Percentiles rank a stretch among this genome's conserved stretches.
These are phyloP conservation scores for Colletotrichum sp. DNA, from an alignment of 2,329 filamentous ascomycete genomes.

Conservation along the genomic window DNA sequence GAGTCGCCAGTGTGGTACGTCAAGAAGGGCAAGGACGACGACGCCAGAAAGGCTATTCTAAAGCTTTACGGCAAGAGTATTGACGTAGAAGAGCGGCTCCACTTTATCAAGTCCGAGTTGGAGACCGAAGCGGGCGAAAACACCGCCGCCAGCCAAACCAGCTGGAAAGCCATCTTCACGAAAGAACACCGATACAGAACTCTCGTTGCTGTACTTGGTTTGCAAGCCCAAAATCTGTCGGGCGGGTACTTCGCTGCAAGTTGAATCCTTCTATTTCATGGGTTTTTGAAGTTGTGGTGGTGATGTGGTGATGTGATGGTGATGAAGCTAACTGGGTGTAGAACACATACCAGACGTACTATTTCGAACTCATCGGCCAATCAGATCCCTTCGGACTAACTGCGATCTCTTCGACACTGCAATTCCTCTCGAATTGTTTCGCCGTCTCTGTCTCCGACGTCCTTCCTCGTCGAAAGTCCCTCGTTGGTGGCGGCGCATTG, in stretches of 20 bases:
- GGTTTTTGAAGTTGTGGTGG: not conserved
- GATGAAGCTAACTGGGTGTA: not conserved
- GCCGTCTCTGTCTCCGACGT: not conserved
- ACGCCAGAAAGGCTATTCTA: constrained; percentile 29
- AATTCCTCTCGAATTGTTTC: not conserved
- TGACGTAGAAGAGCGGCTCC: constrained; percentile 27
- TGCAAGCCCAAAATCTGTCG: constrained; percentile 33
- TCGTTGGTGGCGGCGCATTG: not conserved
- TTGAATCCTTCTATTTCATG: rapidly evolving
- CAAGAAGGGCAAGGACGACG: constrained; percentile 30
- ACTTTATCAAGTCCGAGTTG: constrained; percentile 30
- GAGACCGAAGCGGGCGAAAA: constrained; percentile 27
- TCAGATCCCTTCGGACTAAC: constrained; percentile 31
- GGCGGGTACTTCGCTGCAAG: constrained; percentile 30
- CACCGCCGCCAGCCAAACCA: constrained; percentile 29
- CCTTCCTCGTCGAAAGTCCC: not conserved
- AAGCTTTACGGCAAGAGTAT: constrained; percentile 26
- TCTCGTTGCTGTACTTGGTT: constrained; percentile 28
- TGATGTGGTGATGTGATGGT: too few species aligned
- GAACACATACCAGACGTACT: constrained; percentile 34
- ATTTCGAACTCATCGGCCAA: constrained; percentile 34
- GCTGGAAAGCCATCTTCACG: constrained; percentile 33
- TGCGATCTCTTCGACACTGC: constrained; percentile 26
- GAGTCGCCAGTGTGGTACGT: constrained; percentile 33
- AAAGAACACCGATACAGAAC: constrained; percentile 31